Percentiles rank a stretch among this genome's conserved stretches.
Conservation (phyloP, 2,329 filamentous ascomycete genomes). For the Xylariaceae sp. region DNA sequence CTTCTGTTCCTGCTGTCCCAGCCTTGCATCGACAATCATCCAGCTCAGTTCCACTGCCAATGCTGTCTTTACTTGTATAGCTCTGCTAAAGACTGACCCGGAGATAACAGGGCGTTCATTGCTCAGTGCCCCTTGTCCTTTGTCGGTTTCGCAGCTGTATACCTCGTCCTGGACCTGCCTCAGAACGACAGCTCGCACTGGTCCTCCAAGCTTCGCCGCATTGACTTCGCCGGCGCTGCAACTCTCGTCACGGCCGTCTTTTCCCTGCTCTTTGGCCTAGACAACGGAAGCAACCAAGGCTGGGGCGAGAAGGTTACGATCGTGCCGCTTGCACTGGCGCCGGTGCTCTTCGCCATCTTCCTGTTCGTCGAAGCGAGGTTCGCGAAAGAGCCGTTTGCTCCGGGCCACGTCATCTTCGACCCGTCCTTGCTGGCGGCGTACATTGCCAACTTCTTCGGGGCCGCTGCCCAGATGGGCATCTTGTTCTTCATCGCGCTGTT, state of each 20-base stretch:
- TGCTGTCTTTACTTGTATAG: no score
- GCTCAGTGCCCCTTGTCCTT: conserved; percentile 64
- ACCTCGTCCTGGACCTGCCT: conserved; percentile 57
- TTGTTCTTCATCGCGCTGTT: conserved; percentile 74
- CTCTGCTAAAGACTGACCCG: conserved; percentile 8
- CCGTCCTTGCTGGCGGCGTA: conserved; percentile 62
- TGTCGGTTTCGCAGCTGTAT: conserved; percentile 59
- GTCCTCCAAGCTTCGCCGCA: conserved; percentile 57
- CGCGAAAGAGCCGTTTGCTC: conserved; percentile 67
- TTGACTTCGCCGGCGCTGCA: conserved; percentile 69
- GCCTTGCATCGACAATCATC: background rate
- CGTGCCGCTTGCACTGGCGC: conserved; percentile 48
- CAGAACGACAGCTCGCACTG: conserved; percentile 53
- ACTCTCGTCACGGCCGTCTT: conserved; percentile 61
- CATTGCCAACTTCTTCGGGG: conserved; percentile 65
- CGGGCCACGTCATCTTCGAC: conserved; percentile 67
- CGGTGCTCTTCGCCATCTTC: conserved; percentile 60
- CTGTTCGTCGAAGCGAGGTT: conserved; percentile 62
- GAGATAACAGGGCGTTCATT: conserved; percentile 56
- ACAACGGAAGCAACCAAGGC: conserved; percentile 66
- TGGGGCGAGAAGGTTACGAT: conserved; percentile 59
- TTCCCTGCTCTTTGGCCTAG: conserved; percentile 62
- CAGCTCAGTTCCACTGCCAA: background rate
- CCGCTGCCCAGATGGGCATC: conserved; percentile 50
- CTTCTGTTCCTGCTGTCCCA: background rate